A percentile compares a stretch with the other conserved stretches of the same genome.
These are phyloP conservation scores for Gleditsia sinensis DNA, from an alignment of 306 rosid genomes.

Conservation along the genomic window DNA sequence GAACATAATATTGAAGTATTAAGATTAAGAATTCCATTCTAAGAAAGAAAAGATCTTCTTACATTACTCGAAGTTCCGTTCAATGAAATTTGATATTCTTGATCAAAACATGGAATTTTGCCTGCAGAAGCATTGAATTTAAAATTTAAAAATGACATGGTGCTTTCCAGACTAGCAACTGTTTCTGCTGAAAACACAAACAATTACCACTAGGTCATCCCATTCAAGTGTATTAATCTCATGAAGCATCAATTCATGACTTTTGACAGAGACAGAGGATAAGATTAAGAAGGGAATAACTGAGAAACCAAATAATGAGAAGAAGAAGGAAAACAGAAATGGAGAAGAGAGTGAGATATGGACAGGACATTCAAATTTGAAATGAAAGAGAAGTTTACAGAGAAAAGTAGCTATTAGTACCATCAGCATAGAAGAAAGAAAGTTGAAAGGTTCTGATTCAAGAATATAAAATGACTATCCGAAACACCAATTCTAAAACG, in stretches of 20 bases:
- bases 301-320: too few species aligned
- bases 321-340: too few species aligned
- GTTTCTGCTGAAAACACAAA: conserved; percentile 26
- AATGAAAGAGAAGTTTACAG: too few species aligned
- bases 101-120: conserved; percentile 50
- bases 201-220: conserved; percentile 94
- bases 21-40: conserved; percentile 7
- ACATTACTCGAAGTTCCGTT: conserved; percentile 54
- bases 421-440: too few species aligned
- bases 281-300: too few species aligned
- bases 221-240: conserved; percentile 98
- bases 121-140: conserved; percentile 44
- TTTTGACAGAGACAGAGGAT: too few species aligned
- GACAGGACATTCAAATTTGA: too few species aligned
- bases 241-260: conserved; percentile 69
- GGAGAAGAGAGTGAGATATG: too few species aligned
- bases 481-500: too few species aligned
- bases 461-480: too few species aligned
- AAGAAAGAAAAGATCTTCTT: conserved; percentile 43
- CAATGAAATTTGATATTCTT: conserved; percentile 53
- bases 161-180: conserved; percentile 25
- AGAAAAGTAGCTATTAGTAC: too few species aligned
- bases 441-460: too few species aligned
- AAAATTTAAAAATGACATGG: conserved; percentile 26
- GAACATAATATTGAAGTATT: conserved; percentile 9